phyloP scores from a whole-genome alignment of 805 yeast species.

The Myxozyma vanderwaltii region DNA sequence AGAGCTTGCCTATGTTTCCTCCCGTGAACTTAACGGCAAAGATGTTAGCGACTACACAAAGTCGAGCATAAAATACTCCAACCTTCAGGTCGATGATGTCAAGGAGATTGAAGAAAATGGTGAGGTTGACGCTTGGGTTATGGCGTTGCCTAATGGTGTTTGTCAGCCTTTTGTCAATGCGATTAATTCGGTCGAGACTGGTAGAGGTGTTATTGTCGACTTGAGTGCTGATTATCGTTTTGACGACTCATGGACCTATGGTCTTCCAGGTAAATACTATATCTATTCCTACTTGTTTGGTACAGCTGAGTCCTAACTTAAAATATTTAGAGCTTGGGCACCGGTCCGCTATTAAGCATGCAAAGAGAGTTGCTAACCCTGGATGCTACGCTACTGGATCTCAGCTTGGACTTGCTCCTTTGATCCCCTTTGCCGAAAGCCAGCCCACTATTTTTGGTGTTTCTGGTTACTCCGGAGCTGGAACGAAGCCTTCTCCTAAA shows the following conservation, averaged over 20 bases:
- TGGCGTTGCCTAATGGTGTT: conserved; percentile 98
- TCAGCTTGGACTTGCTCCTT: conserved; percentile 87
- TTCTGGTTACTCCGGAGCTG: conserved; percentile 98
- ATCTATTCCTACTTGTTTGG: neutral
- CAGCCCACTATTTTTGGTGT: conserved; percentile 90
- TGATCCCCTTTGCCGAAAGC: conserved; percentile 61
- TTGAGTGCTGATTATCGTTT: conserved; percentile 95
- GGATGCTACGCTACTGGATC: conserved; percentile 99
- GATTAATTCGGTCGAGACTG: conserved; percentile 51
- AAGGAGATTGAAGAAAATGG: conserved; percentile 70
- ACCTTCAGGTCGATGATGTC: conserved; percentile 85
- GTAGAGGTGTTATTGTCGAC: conserved; percentile 81
- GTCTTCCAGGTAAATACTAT: conserved; percentile 61
- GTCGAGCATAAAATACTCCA: conserved; percentile 67
- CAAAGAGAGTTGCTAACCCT: conserved; percentile 89
- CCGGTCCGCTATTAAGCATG: conserved; percentile 64
- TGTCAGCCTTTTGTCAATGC: conserved; percentile 61
- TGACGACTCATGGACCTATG: conserved; percentile 91
- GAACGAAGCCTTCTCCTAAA: conserved; percentile 97
- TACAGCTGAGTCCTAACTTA: neutral
- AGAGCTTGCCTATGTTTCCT: conserved; percentile 89
- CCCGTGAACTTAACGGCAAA: conserved; percentile 90
- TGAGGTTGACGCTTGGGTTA: conserved; percentile 94
- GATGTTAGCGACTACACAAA: conserved; percentile 86
- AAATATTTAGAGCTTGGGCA: conserved; percentile 60